Base-by-base conservation (phyloP, 2,329 filamentous ascomycete species). In the Zymoseptoria crescenta region DNA sequence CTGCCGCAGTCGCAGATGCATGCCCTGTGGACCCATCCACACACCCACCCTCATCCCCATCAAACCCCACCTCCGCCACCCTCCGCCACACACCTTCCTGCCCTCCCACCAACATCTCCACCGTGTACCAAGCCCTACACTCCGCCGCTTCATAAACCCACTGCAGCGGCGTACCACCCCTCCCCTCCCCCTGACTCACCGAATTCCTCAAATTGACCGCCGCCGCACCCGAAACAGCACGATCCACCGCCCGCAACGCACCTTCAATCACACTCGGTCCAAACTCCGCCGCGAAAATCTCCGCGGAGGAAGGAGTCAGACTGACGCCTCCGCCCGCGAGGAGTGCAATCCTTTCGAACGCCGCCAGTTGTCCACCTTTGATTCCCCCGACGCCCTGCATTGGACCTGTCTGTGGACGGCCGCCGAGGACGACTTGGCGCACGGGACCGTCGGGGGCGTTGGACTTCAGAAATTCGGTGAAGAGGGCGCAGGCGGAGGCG, bases 341-440 rank as follows among this genome's bases (percentile, higher is more conserved):
- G 9, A 55, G 50, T 24, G 48, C 54, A 6, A 62, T 21, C 16
- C 21, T n/a, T 13, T 54, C 30, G 49, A 61, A 49, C 8, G 24
- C 13, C 2, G 72, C 70, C 50, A 69, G 65, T 45, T 74, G 69
- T 0, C 73, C 72, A 51, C 75, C 75, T 57, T 75, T 76, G 16
- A 72, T 74, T 8, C 75, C 74, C 30, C 74, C 74, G 1, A 77
- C 69, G 27, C 67, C 72, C 63, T 76, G 74, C 73, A 77, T 77
- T 13, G 75, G 74, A 1, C 71, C 73, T 4, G 63, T 59, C 54
- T 73, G 67, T 0, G 72, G 71, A 0, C 73, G 72, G 5, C 76
- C 76, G 9, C 75, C 76, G 8, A 76, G 62, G 0, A 66, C 74
- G 28, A 78, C 69, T 49, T 70, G 72, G 35, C 70, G 68, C n/a